Base-by-base conservation (phyloP, 805 yeast species). In the Barnettozyma sucrosica region DNA sequence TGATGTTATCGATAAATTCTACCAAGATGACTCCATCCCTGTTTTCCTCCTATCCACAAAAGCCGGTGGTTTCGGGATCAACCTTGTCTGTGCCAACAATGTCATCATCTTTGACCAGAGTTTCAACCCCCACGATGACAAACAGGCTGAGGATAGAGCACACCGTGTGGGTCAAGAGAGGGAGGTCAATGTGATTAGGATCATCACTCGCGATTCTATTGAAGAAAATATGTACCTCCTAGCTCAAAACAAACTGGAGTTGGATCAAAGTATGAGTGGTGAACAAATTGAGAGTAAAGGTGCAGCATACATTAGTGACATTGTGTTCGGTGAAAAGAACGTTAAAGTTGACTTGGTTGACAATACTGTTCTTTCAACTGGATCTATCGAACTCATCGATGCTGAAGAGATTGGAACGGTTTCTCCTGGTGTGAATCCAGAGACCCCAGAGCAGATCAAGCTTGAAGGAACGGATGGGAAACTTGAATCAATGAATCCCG, bases 1-100 rank as follows among this genome's bases (percentile, higher is more conserved):
- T 66, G 88, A 85, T 49, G 69, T 92, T 55, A 92, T 93, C 56
- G 99, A 93, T 68, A 80, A 79, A 55, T 93, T 86, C 62, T 84
- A 89, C 59, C 89, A 86, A 30, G 95, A 89, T 51, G 76, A 77
- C 0, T 72, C 80, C 5, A 87, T 93, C 53, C 92, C 95, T 0
- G 84, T 93, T 3, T 92, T 93, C 59, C 71, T 93, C 43, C 70
- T 93, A 39, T 88, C 97, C 10, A 93, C 99, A 4, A 89, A 88
- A 63, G 98, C 99, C 1, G 99, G 99, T 62, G 99, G 99, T 1
- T 93, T 93, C 67, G 99, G 99, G 49, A 93, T 93, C 67, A 93
- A 93, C 61, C 75, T 93, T 58, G 93, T 95, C 1, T 93, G 96
- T 61, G 98, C 99, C 7, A 92, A 89, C 62, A 80, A 83, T 51